Percentiles rank a stretch among this genome's conserved stretches.
phyloP scores from a whole-genome alignment of 345 rosid genomes.

The Lumnitzera littorea region DNA sequence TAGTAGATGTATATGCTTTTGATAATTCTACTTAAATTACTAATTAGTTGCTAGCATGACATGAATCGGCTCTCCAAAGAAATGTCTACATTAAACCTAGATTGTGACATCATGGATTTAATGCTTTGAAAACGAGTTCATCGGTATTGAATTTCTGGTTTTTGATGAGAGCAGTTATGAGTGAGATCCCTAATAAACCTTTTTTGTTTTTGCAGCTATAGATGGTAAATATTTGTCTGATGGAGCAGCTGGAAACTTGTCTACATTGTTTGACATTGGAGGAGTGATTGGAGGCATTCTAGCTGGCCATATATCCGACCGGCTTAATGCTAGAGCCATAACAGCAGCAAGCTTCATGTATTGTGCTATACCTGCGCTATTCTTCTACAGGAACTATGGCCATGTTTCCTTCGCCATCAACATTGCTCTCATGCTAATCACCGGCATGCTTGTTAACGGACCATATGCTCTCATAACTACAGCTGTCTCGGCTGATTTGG shows the following conservation, averaged over 20 bases:
- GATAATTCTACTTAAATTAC: neutral
- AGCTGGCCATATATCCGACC: conserved; percentile 90
- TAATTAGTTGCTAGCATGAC: neutral
- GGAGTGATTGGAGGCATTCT: conserved; percentile 92
- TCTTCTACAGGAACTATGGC: conserved; percentile 76
- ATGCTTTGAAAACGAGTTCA: too few relatives aligned
- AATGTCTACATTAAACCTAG: neutral
- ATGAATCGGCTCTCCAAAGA: neutral
- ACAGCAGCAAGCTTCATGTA: conserved; percentile 95
- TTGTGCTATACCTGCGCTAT: conserved; percentile 83
- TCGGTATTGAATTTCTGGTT: too few relatives aligned
- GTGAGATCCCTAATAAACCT: neutral
- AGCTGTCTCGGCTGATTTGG: conserved; percentile 91
- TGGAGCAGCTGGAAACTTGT: conserved; percentile 70
- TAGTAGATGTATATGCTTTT: too few relatives aligned
- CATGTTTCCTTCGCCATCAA: conserved; percentile 57
- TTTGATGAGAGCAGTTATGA: neutral
- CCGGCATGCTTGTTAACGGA: conserved; percentile 88
- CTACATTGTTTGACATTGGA: conserved; percentile 89
- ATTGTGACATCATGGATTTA: too few relatives aligned
- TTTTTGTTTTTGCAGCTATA: conserved; percentile 44
- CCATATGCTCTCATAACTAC: conserved; percentile 95
- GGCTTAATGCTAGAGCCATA: conserved; percentile 74
- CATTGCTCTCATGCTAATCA: conserved; percentile 59
- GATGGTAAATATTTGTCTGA: conserved; percentile 75